Evolutionary conservation across 1,139 yeast species (phyloP).

Genomic region (Saccharomyces hybrid): DNA sequence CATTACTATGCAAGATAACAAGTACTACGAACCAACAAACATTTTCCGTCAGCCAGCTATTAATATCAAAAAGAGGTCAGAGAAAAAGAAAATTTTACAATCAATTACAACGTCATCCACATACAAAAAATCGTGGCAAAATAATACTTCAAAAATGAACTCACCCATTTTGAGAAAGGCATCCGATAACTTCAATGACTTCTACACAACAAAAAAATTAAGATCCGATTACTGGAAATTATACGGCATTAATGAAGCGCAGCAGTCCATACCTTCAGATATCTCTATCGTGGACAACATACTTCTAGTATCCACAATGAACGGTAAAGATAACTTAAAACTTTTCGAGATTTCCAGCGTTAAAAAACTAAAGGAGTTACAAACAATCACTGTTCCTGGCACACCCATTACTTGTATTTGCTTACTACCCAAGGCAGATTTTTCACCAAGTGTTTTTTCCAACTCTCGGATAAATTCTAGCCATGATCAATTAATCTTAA

Average conservation of each 20-base stretch:
- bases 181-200: conserved; percentile 26
- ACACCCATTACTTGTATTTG: conserved; percentile 15
- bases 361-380: conserved; percentile 17
- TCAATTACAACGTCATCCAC: conserved; percentile 5
- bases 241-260: neutral
- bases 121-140: conserved; percentile 16
- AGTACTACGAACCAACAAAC: conserved; percentile 20
- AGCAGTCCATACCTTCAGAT: conserved; percentile 10
- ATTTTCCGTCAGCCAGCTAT: conserved; percentile 26
- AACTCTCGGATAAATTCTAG: conserved; percentile 8
- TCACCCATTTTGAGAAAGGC: conserved; percentile 21
- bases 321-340: conserved; percentile 15
- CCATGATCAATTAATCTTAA: conserved; percentile 17
- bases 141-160: conserved; percentile 12
- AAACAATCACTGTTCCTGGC: conserved; percentile 24
- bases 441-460: neutral
- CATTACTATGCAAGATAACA: conserved; percentile 1
- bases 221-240: conserved; percentile 23
- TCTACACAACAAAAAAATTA: conserved; percentile 21
- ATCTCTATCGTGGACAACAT: conserved; percentile 13
- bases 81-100: neutral
- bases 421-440: conserved; percentile 10
- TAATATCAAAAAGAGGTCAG: conserved; percentile 12
- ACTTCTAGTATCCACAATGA: conserved; percentile 15
- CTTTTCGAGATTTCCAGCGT: conserved; percentile 11